Conservation (phyloP, 1,284 basidiomycete genomes). For the Ceratobasidium theobromae region DNA sequence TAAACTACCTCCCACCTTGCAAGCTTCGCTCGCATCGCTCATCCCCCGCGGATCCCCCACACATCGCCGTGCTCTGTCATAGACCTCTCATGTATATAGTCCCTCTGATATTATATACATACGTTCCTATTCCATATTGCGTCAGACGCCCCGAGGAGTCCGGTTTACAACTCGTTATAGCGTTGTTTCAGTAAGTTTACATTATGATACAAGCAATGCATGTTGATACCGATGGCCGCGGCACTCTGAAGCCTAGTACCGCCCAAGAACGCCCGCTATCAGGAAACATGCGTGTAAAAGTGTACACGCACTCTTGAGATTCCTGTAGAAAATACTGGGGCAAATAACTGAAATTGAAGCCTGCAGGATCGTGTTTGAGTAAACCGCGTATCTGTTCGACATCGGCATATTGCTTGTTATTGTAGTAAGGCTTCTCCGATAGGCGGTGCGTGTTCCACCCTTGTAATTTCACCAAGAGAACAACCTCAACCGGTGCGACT, state of each 20-base stretch:
- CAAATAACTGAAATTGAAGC: not conserved
- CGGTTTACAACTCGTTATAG: no score
- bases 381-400: not conserved
- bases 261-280: not conserved
- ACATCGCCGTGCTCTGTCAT: no score
- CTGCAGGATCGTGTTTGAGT: not conserved
- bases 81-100: no score
- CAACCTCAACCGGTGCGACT: not conserved
- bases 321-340: not conserved
- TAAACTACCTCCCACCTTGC: no score
- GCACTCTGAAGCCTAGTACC: not conserved
- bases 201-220: not conserved
- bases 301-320: not conserved
- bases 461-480: constrained; percentile 6
- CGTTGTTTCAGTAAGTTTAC: not conserved
- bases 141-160: no score
- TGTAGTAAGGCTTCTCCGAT: not conserved
- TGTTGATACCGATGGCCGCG: not conserved
- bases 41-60: no score
- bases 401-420: not conserved
- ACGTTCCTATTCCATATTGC: no score
- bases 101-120: no score
- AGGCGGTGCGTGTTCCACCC: not conserved
- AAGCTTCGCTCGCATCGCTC: no score
- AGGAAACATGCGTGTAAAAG: not conserved